phyloP scores from a whole-genome alignment of 306 rosid genomes.

The Morella rubra region DNA sequence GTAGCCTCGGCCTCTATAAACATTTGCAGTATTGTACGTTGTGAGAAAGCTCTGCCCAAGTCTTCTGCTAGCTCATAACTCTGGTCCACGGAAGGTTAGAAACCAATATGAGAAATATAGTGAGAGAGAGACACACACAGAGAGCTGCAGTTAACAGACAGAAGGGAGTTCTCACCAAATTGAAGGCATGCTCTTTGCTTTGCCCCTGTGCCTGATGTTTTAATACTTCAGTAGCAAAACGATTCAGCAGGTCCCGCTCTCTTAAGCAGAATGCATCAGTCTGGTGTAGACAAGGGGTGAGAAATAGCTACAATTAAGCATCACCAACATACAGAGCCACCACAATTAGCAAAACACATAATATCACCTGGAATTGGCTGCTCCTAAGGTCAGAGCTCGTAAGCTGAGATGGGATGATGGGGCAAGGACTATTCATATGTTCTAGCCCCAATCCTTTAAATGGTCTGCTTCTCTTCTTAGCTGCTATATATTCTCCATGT shows the following conservation, averaged over 20 bases:
- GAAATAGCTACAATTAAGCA: constrained; percentile 22
- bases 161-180: constrained; percentile 49
- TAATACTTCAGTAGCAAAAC: constrained; percentile 70
- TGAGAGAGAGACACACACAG: constrained; percentile 11
- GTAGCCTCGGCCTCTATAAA: constrained; percentile 62
- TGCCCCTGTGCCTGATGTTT: constrained; percentile 65
- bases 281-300: constrained; percentile 42
- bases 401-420: constrained; percentile 65
- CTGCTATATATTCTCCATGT: constrained; percentile 56
- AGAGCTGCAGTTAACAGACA: constrained; percentile 10
- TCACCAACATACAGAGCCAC: background rate
- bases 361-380: constrained; percentile 76
- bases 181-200: constrained; percentile 67
- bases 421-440: constrained; percentile 76
- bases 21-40: constrained; percentile 55
- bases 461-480: constrained; percentile 64
- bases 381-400: constrained; percentile 55
- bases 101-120: constrained; percentile 14
- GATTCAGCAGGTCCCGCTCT: constrained; percentile 76
- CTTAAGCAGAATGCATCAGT: constrained; percentile 74
- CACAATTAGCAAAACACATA: constrained; percentile 5
- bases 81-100: constrained; percentile 41
- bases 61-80: constrained; percentile 86
- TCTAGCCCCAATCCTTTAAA: constrained; percentile 77
- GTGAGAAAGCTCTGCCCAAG: constrained; percentile 88